These are phyloP conservation scores for Starmerella floris DNA, from an alignment of 805 yeast genomes.

Conservation along the genomic window DNA sequence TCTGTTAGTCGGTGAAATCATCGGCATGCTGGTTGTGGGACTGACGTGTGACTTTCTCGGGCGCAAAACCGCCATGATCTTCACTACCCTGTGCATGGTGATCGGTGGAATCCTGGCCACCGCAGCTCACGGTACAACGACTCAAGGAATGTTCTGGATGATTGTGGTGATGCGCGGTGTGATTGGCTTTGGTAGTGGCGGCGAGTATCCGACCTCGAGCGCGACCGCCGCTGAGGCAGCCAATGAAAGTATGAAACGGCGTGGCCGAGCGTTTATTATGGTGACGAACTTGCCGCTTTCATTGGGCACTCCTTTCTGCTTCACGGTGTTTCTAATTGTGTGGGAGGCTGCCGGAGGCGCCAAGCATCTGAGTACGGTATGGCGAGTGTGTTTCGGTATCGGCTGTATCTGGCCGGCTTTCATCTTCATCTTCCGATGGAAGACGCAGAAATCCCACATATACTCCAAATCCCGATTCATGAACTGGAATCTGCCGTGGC, in stretches of 20 bases:
- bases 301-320: constrained; percentile 65
- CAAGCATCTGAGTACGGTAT: constrained; percentile 35
- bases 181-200: constrained; percentile 68
- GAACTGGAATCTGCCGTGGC: constrained; percentile 39
- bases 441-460: constrained; percentile 52
- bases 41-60: constrained; percentile 52
- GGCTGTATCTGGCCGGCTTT: constrained; percentile 63
- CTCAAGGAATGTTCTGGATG: constrained; percentile 62
- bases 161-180: constrained; percentile 59
- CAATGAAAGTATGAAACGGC: constrained; percentile 34
- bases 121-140: constrained; percentile 51
- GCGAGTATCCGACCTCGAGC: constrained; percentile 60
- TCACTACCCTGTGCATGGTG: constrained; percentile 48
- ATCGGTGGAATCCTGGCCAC: constrained; percentile 55
- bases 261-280: constrained; percentile 52
- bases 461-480: constrained; percentile 54
- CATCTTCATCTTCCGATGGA: constrained; percentile 58
- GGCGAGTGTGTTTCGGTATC: constrained; percentile 63
- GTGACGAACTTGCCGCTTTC: constrained; percentile 66
- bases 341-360: constrained; percentile 40
- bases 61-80: constrained; percentile 51
- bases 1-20: constrained; percentile 51
- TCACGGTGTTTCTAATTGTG: constrained; percentile 54
- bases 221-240: constrained; percentile 65
- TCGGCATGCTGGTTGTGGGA: constrained; percentile 59